Evolutionary conservation across 345 rosid genomes (phyloP).

Genomic region (Citrus trifoliata): DNA sequence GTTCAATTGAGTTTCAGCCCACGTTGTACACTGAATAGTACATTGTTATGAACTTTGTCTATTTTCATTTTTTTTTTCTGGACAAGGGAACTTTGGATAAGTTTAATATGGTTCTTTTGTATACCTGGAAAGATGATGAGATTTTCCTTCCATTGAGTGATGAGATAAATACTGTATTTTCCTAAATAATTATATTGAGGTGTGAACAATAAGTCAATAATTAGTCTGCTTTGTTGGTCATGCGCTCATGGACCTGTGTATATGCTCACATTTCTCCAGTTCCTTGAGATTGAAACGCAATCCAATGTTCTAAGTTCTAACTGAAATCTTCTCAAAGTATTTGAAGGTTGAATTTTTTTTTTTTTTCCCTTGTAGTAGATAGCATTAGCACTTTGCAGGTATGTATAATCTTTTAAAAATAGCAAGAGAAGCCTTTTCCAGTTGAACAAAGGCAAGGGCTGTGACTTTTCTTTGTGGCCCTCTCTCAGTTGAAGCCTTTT

Average conservation of each 20-base stretch:
- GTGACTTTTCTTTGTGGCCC: too few species aligned
- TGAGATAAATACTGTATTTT: background rate
- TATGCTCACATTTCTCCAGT: background rate
- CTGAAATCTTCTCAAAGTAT: too few species aligned
- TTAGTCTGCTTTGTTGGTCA: background rate
- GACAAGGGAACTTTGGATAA: background rate
- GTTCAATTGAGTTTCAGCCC: background rate
- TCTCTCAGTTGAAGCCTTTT: too few species aligned
- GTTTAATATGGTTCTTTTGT: background rate
- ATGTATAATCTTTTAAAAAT: too few species aligned
- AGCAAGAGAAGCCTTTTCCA: too few species aligned
- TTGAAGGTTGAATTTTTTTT: background rate
- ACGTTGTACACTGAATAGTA: background rate
- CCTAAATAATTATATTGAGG: background rate
- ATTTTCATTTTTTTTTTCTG: too few species aligned
- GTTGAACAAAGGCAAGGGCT: too few species aligned
- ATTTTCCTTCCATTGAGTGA: background rate
- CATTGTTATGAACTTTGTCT: background rate
- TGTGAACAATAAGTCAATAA: background rate
- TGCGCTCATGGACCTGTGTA: too few species aligned
- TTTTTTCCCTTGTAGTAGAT: background rate
- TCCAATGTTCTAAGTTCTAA: too few species aligned
- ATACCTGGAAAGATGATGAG: background rate
- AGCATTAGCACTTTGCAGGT: background rate
- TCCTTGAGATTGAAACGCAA: background rate